Evolutionary conservation across 2,329 filamentous ascomycete genomes (phyloP), one percentile per base, ranked within the genome.

Genomic region (Cladobotryum protrusum): DNA sequence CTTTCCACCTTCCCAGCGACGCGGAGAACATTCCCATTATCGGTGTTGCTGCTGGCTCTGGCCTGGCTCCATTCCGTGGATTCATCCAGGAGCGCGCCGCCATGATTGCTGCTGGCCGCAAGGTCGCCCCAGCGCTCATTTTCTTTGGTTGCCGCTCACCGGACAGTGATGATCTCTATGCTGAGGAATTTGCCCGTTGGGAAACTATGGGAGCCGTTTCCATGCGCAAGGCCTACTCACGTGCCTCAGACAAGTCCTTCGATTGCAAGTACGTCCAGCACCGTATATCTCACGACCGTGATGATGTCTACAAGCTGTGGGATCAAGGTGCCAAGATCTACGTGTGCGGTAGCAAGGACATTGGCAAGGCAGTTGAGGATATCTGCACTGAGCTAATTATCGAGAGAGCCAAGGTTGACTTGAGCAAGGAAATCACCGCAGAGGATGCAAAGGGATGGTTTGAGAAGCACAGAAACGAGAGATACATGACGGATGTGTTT

Each of bases 121-220:
- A 62, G 24, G 68, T 87, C 0, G 83, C 80, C 0, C 79, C 77
- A 0, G 81, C 82, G 0, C 54, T 87, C n/a, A 71, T 87, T 1
- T 86, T 85, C 69, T 75, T 80, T 56, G 85, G 84, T 5, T 86
- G 82, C 61, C 77, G 79, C 13, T 61, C 69, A 5, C 74, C 76
- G 1, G 72, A 70, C 0, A 63, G 68, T 12, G 84, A 87, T 55
- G 73, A 81, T 37, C 60, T 87, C 0, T 87, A 87, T 65, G 66
- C 72, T 0, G 74, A 77, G 0, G 77, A 82, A 54, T 64, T 87
- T 3, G 72, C 74, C 13, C 62, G 60, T 6, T 89, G 86, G 86
- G 74, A 82, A 58, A 54, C 61, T 1, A 60, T 72, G 1, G 85
- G 85, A 2, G 82, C 76, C 0, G 81, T 88, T 1, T 72, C 75